Base-by-base conservation (phyloP, 495 filamentous ascomycete genomes). In the Pseudomonodictys pantanalensis region DNA sequence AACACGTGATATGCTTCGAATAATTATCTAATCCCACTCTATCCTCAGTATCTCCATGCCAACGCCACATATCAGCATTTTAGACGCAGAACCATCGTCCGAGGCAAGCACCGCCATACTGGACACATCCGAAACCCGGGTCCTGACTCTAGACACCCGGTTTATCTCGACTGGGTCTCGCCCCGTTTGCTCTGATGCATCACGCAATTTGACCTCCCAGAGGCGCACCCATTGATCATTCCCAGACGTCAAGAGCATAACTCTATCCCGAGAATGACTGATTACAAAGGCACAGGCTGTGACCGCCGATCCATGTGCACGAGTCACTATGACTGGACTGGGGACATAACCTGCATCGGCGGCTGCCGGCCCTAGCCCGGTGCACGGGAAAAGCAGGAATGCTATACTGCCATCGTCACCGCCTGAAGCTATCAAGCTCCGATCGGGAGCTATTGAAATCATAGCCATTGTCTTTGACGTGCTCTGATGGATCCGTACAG, bases 401-500 rank as follows among this genome's bases (percentile, higher is more conserved):
- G 79, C 81, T 0, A 96, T 65, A 2, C 87, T 85, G 62, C 91
- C 91, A 65, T 95, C 92, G 62, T 97, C 92, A 4, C 92, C 89
- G 15, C 88, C 90, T 0, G 88, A 86, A n/a, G 86, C 68, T 17
- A 92, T 59, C 8, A 92, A 30, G 26, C 75, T 78, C 1, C 65
- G 54, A 0, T 54, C 53, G 2, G 53, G 44, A 0, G 59, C 68
- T 24, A 84, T 48, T 9, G 38, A 8, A 2, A 55, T 20, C 15
- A 57, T 25, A 25, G 75, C 73, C 2, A 87, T 71, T 2, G 76
- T 72, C 70, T 91, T 91, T 66, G 93, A 79, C 47, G 85, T 83
- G 71, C 79, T 92, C 60, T 92, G 89, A 62, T 95, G 91, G 38
- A 91, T 68, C 73, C 77, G 29, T 78, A 42, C 41, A 11, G 47